Evolutionary conservation across 176 grass and related monocot genomes (phyloP).

Genomic region (Pharus latifolius): DNA sequence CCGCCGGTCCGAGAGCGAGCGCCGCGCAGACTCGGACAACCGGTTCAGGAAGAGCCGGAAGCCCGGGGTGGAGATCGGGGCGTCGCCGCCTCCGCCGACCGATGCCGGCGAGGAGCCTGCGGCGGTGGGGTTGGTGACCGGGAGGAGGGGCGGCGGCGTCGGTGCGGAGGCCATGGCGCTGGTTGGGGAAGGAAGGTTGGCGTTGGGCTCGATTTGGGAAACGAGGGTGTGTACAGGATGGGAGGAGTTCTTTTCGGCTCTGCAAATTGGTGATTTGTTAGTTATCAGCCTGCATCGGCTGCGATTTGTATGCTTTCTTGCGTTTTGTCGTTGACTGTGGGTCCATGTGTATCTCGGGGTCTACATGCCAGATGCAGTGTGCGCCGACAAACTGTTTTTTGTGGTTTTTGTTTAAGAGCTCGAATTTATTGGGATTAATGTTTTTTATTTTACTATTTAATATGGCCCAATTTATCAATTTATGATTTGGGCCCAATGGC

Average conservation of each 20-base stretch:
- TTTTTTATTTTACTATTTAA: too few species aligned
- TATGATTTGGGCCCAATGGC: too few species aligned
- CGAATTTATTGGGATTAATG: neutral
- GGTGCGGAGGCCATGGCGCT: slow-evolving; percentile 50
- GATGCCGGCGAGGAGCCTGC: slow-evolving; percentile 9
- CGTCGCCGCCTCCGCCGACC: neutral
- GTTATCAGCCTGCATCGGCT: neutral
- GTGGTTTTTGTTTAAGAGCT: neutral
- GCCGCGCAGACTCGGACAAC: slow-evolving; percentile 68
- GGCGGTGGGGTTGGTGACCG: slow-evolving; percentile 47
- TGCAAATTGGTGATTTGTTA: neutral
- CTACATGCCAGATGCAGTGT: neutral
- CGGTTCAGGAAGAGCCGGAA: slow-evolving; percentile 75
- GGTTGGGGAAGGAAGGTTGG: neutral
- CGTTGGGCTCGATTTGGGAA: neutral
- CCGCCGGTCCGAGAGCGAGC: slow-evolving; percentile 75
- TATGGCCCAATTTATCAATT: too few species aligned
- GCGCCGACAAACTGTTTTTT: neutral
- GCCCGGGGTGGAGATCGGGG: slow-evolving; percentile 44
- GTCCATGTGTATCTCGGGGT: rapidly evolving
- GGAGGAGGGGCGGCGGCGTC: slow-evolving; percentile 51
- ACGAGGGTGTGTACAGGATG: too few species aligned
- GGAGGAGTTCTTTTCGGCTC: too few species aligned
- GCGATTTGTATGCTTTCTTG: neutral
- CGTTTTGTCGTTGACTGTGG: neutral